phyloP scores from a whole-genome alignment of 2,329 filamentous ascomycete species.

The Sarocladium brachiariae region DNA sequence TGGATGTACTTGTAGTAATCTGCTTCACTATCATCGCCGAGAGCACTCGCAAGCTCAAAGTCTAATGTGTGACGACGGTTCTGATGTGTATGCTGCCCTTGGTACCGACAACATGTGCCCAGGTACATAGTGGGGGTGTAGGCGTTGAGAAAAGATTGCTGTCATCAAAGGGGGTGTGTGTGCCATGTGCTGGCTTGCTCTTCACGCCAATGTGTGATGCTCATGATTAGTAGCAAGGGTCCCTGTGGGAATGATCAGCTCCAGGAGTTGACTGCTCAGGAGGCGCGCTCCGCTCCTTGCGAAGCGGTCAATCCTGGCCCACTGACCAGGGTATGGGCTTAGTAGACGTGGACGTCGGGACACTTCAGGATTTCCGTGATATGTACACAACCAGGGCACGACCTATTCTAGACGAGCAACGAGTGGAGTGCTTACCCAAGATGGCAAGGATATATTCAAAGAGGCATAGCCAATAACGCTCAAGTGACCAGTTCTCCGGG shows the following conservation, averaged over 20 bases:
- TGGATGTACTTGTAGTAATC: no score
- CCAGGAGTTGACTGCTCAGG: neutral
- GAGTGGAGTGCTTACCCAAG: neutral
- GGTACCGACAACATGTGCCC: no score
- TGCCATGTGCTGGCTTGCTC: neutral
- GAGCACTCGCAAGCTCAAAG: no score
- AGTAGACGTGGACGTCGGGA: neutral
- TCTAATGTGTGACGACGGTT: no score
- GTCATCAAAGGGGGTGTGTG: neutral
- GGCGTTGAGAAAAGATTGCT: no score
- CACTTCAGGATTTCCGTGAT: constrained; percentile 1
- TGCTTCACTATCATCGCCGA: no score
- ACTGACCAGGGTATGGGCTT: neutral
- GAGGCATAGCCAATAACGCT: constrained; percentile 1
- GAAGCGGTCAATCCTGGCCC: constrained; percentile 8
- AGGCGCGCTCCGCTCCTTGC: neutral
- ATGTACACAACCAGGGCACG: neutral
- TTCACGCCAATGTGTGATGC: neutral
- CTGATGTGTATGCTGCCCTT: no score
- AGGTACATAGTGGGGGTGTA: no score
- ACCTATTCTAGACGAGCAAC: constrained; percentile 1
- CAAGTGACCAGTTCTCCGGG: constrained; percentile 9
- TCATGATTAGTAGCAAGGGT: neutral
- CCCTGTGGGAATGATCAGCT: constrained; percentile 7
- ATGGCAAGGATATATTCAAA: constrained; percentile 3